Evolutionary conservation across 768 basidiomycete genomes (phyloP), one percentile per base, ranked within the genome.

Genomic region (Rhizopogon rudus): DNA sequence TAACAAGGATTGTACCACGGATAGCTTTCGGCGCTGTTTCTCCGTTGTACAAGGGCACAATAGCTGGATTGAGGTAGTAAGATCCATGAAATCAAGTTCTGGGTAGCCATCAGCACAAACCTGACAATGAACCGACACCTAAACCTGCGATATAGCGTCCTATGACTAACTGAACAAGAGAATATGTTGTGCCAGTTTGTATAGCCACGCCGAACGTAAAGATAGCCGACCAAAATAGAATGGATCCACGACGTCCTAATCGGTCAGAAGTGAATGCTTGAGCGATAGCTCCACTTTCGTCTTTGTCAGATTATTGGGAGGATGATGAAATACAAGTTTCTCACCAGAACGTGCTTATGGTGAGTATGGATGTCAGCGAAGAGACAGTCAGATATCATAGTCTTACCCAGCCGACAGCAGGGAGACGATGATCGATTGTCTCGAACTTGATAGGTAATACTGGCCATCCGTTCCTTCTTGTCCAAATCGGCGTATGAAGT

Each of bases 391-490:
- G 25, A 33, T 25, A 37, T 49, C 20, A 20, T 25, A 5, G 7
- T 39, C 51, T 33, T 64, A 83, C 84, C 87, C 88, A 28, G 87
- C 88, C 17, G 87, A 89, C 6, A 91, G 73, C 3, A 90, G 75
- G 6, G 88, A 91, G 0, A 88, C 88, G 52, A 91, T 91, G 49
- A 90, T 86, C 0, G 86, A 86, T 63, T 89, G 86, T 37, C 87
- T 75, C 25, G 81, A 80, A 56, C 80, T 79, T 2, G 83, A 80
- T 9, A 92, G 70, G 56, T 79, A 72, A 49, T 71, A 71, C 35
- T 70, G 59, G 3, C 86, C 86, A 57, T 80, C 63, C 2, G 65
- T 61, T 46, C 70, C 76, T 3, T 75, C 51, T 61, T 82, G 72
- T 33, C 87, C 88, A 63, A 91, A 90, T 12, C 87, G 81, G 51